phyloP scores from a whole-genome alignment of 768 basidiomycete species.

The Albatrellus ellisii region DNA sequence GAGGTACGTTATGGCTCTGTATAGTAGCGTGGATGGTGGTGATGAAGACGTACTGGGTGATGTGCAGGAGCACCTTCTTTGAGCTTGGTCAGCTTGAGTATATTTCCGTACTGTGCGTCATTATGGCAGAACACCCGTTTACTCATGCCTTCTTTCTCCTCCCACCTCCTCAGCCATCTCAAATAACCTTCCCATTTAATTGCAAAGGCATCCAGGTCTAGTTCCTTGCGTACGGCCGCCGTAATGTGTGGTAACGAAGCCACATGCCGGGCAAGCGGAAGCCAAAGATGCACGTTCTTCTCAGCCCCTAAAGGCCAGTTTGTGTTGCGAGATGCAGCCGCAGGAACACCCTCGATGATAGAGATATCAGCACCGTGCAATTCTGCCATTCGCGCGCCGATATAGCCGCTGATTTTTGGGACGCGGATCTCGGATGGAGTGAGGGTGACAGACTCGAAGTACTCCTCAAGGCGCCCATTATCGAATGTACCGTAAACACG shows the following conservation, averaged over 20 bases:
- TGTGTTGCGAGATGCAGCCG: constrained; percentile 27
- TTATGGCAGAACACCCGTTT: constrained; percentile 80
- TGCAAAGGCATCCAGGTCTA: constrained; percentile 55
- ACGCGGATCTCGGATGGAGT: constrained; percentile 69
- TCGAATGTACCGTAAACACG: constrained; percentile 88
- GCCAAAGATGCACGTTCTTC: constrained; percentile 62
- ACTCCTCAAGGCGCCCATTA: constrained; percentile 93
- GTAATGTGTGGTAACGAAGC: constrained; percentile 44
- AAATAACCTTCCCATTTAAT: constrained; percentile 57
- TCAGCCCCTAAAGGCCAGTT: constrained; percentile 46
- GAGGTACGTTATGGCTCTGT: constrained; percentile 15
- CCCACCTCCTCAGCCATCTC: constrained; percentile 50
- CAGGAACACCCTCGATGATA: constrained; percentile 36
- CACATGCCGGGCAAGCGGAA: constrained; percentile 60
- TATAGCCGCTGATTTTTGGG: constrained; percentile 64
- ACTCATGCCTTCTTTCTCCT: constrained; percentile 45
- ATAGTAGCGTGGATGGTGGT: constrained; percentile 3
- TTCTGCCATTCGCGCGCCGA: constrained; percentile 92
- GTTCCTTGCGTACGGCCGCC: constrained; percentile 30
- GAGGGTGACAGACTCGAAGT: constrained; percentile 80
- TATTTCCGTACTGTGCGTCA: constrained; percentile 92
- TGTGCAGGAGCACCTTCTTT: constrained; percentile 54
- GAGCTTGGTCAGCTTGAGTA: constrained; percentile 53
- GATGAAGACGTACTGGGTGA: constrained; percentile 42
- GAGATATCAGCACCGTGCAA: constrained; percentile 84